Percentiles rank a stretch among this genome's conserved stretches.
Conservation (phyloP, 345 rosid species). For the Kandelia obovata region DNA sequence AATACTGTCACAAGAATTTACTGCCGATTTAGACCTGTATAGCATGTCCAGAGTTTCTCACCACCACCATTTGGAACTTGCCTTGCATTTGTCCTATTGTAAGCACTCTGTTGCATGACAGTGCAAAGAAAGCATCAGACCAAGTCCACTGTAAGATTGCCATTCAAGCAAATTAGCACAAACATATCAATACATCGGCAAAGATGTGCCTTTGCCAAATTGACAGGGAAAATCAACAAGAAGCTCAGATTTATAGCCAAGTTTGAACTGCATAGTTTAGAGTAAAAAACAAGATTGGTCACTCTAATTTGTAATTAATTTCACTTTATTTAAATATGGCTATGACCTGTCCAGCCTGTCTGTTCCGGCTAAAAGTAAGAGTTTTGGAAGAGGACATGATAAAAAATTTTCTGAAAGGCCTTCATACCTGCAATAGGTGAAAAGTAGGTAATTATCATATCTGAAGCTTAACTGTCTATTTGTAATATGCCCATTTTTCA, state of each 20-base stretch:
- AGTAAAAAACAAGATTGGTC: no score
- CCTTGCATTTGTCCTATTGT: constrained; percentile 99
- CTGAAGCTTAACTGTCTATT: constrained; percentile 8
- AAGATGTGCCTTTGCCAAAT: no score
- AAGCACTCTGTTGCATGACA: constrained; percentile 52
- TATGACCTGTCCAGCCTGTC: constrained; percentile 81
- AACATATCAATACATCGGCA: background rate
- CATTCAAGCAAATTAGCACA: background rate
- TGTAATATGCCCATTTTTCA: no score
- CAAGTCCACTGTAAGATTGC: no score
- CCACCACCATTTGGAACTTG: constrained; percentile 93
- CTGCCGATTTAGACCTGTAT: constrained; percentile 60
- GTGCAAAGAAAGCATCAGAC: constrained; percentile 4
- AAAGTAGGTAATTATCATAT: background rate
- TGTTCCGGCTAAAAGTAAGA: constrained; percentile 82
- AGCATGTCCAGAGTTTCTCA: constrained; percentile 95
- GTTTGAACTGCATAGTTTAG: background rate
- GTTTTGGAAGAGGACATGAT: constrained; percentile 79
- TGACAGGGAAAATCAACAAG: background rate
- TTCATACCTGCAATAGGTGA: constrained; percentile 67
- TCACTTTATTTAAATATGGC: constrained; percentile 9
- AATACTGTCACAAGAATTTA: background rate
- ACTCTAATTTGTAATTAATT: background rate
- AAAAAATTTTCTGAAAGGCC: constrained; percentile 90
- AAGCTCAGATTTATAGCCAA: background rate